A percentile compares a stretch with the other conserved stretches of the same genome.
Evolutionary conservation across 2,329 filamentous ascomycete species (phyloP).

Genomic region (Leptographium wingfieldii): DNA sequence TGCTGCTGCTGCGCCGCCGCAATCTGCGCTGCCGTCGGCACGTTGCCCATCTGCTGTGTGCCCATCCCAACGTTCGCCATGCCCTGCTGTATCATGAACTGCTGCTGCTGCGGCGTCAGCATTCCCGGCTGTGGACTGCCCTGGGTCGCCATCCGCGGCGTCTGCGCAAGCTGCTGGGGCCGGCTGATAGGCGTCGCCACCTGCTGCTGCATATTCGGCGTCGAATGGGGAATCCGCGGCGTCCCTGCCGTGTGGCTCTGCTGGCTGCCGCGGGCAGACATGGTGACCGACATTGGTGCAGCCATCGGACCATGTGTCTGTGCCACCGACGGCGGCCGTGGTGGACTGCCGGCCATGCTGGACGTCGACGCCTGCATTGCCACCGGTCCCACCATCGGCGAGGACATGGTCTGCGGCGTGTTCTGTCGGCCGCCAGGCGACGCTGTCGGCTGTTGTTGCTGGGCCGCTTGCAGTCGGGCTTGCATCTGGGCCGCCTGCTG

Average conservation of each 20-base stretch:
- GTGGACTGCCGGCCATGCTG: constrained; percentile 55
- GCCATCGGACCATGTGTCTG: constrained; percentile 45
- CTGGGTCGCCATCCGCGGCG: constrained; percentile 38
- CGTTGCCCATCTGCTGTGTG: constrained; percentile 22
- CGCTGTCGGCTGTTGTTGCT: constrained; percentile 41
- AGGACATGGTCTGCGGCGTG: constrained; percentile 53
- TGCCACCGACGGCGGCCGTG: constrained; percentile 52
- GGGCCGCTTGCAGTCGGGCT: constrained; percentile 44
- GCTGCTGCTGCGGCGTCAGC: constrained; percentile 36
- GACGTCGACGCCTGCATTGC: constrained; percentile 55
- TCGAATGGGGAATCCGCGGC: constrained; percentile 47
- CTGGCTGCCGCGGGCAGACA: constrained; percentile 53
- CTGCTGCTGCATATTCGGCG: constrained; percentile 43
- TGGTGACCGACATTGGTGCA: constrained; percentile 47
- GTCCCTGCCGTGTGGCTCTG: constrained; percentile 54
- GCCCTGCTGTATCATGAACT: constrained; percentile 39
- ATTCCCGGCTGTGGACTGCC: constrained; percentile 47
- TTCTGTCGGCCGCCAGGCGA: constrained; percentile 55
- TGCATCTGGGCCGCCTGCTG: constrained; percentile 26
- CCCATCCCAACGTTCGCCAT: constrained; percentile 24
- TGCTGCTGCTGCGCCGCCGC: constrained; percentile 34
- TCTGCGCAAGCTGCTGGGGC: constrained; percentile 33
- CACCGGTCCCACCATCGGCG: constrained; percentile 48
- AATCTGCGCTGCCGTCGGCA: constrained; percentile 28
- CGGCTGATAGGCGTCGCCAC: constrained; percentile 42